Base-by-base conservation (phyloP, 1,139 yeast species). In the Meyerozyma guilliermondii region DNA sequence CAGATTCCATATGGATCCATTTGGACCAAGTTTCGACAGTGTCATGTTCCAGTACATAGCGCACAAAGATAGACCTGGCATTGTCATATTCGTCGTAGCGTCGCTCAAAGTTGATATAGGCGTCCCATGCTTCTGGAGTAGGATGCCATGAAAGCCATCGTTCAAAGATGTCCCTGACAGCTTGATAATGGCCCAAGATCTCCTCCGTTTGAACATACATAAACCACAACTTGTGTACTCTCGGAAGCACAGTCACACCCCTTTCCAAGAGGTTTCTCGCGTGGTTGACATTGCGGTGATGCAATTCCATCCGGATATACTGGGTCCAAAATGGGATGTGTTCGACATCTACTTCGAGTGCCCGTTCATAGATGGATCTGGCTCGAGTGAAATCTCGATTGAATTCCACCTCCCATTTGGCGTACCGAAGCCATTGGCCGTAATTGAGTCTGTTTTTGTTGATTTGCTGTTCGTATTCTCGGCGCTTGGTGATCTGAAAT, bases 361-460 rank as follows among this genome's bases (percentile, higher is more conserved):
- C 96, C 41, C 98, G 71, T 61, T 92, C 98, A 63, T 84, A 87
- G 10, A 92, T 73, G 0, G 96, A 87, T 44, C 98, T 67, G 0
- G 95, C 96, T 27, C 86, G 62, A 8, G 73, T 70, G 52, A 78
- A 73, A 56, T 92, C 96, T 46, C 80, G 83, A 54, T 70, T 71
- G 43, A 87, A 91, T 5, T 84, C 86, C 11, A 81, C 62, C 59
- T 92, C 98, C 80, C 92, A 88, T 47, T 76, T 79, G 1, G 97
- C 98, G 60, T 92, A 92, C 42, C 97, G 71, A 59, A 88, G 73
- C 98, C 98, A 92, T 58, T 91, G 96, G 3, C 89, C 85, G 53
- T 77, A 74, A 54, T 89, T 89, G 33, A 84, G 74, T 46, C 95
- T 68, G 57, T 92, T 91, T 52, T 92, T 75, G 51, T 94, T 80